Evolutionary conservation across 257 asterid species (phyloP).

Genomic region (Gardenia jasminoides): DNA sequence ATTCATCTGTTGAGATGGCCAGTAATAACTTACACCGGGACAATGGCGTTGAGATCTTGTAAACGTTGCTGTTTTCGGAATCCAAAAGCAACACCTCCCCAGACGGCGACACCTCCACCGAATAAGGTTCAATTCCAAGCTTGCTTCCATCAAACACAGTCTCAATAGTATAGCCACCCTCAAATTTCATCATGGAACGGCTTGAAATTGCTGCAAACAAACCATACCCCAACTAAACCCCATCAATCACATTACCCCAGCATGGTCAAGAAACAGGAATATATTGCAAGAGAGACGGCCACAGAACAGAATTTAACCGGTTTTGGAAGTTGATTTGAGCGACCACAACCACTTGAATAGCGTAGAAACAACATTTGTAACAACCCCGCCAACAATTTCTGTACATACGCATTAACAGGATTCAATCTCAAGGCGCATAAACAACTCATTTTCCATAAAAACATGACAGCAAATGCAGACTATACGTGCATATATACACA

Average conservation of each 20-base stretch:
- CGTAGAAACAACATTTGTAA: conserved; percentile 70
- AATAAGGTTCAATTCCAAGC: conserved; percentile 78
- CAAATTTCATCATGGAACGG: conserved; percentile 95
- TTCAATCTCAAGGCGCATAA: neutral
- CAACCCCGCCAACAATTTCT: conserved; percentile 86
- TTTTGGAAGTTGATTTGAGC: conserved; percentile 61
- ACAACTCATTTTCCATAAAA: neutral
- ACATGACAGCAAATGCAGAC: neutral
- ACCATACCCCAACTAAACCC: neutral
- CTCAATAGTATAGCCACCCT: conserved; percentile 87
- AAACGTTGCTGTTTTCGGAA: conserved; percentile 78
- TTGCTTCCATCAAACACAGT: conserved; percentile 98
- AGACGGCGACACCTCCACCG: conserved; percentile 62
- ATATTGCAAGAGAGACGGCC: neutral
- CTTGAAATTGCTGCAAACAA: conserved; percentile 53
- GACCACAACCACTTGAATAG: conserved; percentile 87
- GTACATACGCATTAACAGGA: conserved; percentile 13
- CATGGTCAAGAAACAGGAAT: neutral
- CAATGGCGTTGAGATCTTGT: conserved; percentile 75
- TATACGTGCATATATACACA: neutral
- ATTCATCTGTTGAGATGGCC: neutral
- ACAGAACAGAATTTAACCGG: conserved; percentile 36
- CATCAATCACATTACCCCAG: conserved; percentile 18
- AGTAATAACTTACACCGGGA: conserved; percentile 67
- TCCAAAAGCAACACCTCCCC: conserved; percentile 80